These are phyloP conservation scores for Penicillium cataractarum DNA, from an alignment of 495 filamentous ascomycete species.

Conservation along the genomic window DNA sequence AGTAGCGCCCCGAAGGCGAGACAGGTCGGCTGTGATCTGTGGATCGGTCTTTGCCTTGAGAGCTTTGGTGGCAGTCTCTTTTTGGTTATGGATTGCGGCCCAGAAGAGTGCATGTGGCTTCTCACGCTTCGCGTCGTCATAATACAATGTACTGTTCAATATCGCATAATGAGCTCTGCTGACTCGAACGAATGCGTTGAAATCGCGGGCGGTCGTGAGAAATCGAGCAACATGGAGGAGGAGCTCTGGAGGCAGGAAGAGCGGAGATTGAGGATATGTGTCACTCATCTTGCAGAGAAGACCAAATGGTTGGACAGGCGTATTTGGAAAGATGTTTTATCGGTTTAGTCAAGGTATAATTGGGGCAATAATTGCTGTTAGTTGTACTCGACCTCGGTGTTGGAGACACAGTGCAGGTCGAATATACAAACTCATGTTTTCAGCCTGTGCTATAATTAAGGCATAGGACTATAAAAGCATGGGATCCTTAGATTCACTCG, in stretches of 20 bases:
- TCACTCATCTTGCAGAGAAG: background rate
- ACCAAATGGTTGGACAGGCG: background rate
- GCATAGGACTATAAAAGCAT: background rate
- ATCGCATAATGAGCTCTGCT: background rate
- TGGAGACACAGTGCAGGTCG: background rate
- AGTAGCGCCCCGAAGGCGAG: constrained; percentile 20
- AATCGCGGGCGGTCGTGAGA: background rate
- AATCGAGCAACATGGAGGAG: background rate
- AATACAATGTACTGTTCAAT: background rate
- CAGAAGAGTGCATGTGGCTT: background rate
- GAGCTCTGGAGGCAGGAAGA: constrained; percentile 1
- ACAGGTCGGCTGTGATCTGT: constrained; percentile 10
- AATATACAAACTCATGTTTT: background rate
- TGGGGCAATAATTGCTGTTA: background rate
- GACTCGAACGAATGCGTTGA: background rate
- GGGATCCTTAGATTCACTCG: background rate
- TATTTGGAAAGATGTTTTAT: background rate
- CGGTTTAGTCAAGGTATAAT: background rate
- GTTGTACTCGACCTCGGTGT: background rate
- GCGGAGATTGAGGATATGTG: background rate
- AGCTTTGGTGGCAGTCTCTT: constrained; percentile 13
- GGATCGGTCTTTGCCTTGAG: constrained; percentile 25
- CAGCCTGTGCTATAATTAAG: background rate
- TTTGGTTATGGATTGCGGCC: constrained; percentile 9
- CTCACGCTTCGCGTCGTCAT: background rate